Conservation (phyloP, 1,284 basidiomycete genomes). For the Melampsora americana region DNA sequence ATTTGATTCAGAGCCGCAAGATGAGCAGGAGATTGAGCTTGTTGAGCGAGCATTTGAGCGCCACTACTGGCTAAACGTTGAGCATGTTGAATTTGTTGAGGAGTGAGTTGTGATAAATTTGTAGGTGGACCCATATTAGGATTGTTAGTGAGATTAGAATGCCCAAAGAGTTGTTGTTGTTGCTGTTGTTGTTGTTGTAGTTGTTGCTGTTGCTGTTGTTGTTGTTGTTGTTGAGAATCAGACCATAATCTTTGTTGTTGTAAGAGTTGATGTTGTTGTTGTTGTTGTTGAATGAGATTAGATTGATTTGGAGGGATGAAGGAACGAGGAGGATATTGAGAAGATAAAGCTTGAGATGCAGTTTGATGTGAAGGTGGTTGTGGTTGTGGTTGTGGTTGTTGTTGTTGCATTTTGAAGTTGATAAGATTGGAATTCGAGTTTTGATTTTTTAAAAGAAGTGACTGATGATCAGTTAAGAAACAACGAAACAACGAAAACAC, state of each 20-base stretch:
- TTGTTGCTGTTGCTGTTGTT: not conserved
- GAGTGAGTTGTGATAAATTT: not conserved
- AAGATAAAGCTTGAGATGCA: too few relatives aligned
- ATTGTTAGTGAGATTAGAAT: not conserved
- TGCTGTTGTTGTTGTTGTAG: not conserved
- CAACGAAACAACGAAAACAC: too few relatives aligned
- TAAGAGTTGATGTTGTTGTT: not conserved
- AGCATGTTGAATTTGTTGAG: conserved; percentile 14
- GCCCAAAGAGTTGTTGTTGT: not conserved
- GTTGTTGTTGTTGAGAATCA: conserved; percentile 2
- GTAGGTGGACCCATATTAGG: conserved; percentile 2
- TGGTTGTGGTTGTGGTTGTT: too few relatives aligned
- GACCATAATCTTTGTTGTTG: conserved; percentile 12
- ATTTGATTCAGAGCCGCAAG: not conserved
- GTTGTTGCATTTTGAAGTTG: too few relatives aligned
- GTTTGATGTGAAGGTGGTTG: too few relatives aligned
- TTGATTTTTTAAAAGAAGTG: too few relatives aligned
- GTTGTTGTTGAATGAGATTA: not conserved
- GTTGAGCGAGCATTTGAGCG: too few relatives aligned
- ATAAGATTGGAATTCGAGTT: too few relatives aligned
- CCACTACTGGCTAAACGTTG: conserved; percentile 3
- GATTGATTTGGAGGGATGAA: not conserved
- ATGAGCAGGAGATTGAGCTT: conserved; percentile 1
- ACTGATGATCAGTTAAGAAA: too few relatives aligned
- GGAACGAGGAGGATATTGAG: not conserved